A percentile compares a stretch with the other conserved stretches of the same genome.
Evolutionary conservation across 108 stramenopile species (phyloP).

Genomic region (Cyclostephanos tholiformis): DNA sequence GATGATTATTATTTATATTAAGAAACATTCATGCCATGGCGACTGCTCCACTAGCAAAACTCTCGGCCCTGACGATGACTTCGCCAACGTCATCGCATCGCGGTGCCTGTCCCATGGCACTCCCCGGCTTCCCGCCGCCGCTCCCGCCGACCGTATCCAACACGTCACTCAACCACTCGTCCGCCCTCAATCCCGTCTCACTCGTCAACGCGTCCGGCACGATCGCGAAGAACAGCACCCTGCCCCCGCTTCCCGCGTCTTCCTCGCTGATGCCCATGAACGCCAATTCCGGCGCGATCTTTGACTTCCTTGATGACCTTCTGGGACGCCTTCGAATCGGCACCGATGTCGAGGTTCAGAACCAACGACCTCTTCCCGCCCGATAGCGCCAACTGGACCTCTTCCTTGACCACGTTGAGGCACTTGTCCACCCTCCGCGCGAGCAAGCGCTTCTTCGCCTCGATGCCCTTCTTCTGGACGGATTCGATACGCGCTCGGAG

Average conservation of each 20-base stretch:
- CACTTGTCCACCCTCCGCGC: conserved; percentile 64
- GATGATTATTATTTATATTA: no score
- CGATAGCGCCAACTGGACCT: conserved; percentile 59
- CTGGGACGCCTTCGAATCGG: conserved; percentile 93
- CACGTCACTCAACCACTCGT: conserved; percentile 79
- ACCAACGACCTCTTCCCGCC: conserved; percentile 57
- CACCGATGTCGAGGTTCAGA: conserved; percentile 86
- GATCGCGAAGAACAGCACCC: conserved; percentile 77
- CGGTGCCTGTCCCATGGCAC: conserved; percentile 82
- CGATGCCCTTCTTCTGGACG: conserved; percentile 84
- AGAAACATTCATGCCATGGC: conserved; percentile 2
- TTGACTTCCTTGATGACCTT: conserved; percentile 88
- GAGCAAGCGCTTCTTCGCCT: conserved; percentile 81
- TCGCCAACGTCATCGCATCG: conserved; percentile 69
- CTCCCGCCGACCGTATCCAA: conserved; percentile 79
- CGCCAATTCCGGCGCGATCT: conserved; percentile 77
- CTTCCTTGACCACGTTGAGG: conserved; percentile 62
- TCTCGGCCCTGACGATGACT: conserved; percentile 68
- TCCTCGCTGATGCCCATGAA: conserved; percentile 87
- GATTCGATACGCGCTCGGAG: conserved; percentile 79
- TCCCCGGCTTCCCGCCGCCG: conserved; percentile 85
- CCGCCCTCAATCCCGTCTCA: conserved; percentile 74
- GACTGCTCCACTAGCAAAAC: conserved; percentile 54
- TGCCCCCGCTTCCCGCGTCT: conserved; percentile 80
- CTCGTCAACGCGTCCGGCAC: conserved; percentile 68